Conservation (phyloP, 805 yeast species). For the Sugiyamaella qingdaonensis region DNA sequence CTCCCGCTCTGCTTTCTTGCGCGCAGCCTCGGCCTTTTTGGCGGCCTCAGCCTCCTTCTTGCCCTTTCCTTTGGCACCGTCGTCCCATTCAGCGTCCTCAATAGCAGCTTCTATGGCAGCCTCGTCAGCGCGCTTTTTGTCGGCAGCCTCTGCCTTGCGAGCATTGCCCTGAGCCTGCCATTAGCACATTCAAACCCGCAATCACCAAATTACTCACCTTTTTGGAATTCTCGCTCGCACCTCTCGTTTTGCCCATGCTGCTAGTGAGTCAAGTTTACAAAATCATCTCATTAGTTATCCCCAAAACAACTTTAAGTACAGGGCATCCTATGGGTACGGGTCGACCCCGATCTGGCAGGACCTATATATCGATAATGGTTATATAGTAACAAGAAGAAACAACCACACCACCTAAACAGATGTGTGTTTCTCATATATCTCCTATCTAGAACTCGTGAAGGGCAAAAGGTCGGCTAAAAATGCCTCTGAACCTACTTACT, state of each 20-base stretch:
- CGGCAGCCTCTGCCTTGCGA: slow-evolving; percentile 60
- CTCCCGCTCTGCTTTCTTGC: slow-evolving; percentile 80
- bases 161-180: slow-evolving; percentile 55
- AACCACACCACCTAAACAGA: too few species aligned
- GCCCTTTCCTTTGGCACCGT: slow-evolving; percentile 66
- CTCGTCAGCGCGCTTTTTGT: slow-evolving; percentile 51
- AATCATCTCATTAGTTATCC: background rate
- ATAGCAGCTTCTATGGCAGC: slow-evolving; percentile 44
- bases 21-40: slow-evolving; percentile 70
- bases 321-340: too few species aligned
- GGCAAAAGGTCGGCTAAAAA: slow-evolving; percentile 3
- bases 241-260: slow-evolving; percentile 45
- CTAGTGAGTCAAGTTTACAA: background rate
- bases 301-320: background rate
- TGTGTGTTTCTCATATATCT: background rate
- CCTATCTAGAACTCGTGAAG: background rate
- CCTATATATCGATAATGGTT: background rate
- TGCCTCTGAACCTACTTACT: slow-evolving; percentile 28
- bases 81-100: slow-evolving; percentile 64
- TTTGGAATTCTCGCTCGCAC: slow-evolving; percentile 46
- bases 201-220: slow-evolving; percentile 31
- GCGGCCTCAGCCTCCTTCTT: slow-evolving; percentile 66
- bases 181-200: background rate
- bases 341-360: too few species aligned
- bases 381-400: background rate